Base-by-base conservation (phyloP, 139 green algal genomes). In the Coelastrella sp. region DNA sequence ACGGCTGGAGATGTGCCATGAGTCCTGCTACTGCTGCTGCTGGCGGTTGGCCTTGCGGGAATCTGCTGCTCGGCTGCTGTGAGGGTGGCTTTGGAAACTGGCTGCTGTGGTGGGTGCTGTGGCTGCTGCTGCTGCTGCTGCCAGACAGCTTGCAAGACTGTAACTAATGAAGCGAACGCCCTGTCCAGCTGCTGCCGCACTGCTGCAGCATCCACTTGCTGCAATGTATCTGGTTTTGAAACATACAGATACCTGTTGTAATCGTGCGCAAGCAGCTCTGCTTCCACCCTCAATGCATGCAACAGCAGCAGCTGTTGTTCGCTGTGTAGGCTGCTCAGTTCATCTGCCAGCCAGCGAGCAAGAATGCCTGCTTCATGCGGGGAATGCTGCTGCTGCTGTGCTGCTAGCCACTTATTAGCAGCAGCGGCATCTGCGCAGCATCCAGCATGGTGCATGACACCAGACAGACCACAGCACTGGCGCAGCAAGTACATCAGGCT, bases 121-220 rank as follows among this genome's bases (percentile, higher is more conserved):
- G 5, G 35, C 66, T 66, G 68, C 84, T 58, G 84, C 68, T 66
- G 60, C 61, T 81, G 83, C 83, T 79, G 66, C 66, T 78, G 82
- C 84, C 84, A 88, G 27, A 59, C 0, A 7, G 35, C 35, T 35
- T 11, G 17, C 66, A 88, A 57, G 4, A 88, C 11, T 12, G 68
- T 68, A 14, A 88, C 84, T 12, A 81, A 27, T 73, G 78, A 14
- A 25, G 84, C 84, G 81, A 88, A 88, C 68, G 70, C 11, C 49
- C 68, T 11, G 20, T 88, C 84, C 11, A 88, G 68, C 84, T 88
- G 84, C 84, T 88, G 84, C 68, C 84, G 19, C 8, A 76, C 66
- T 70, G 84, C 84, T 80, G 49, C 84, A 58, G 84, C 68, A 80
- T 88, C 27, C 20, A 88, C 68, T 7, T 25, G 35, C 68, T 66